Base-by-base conservation (phyloP, 1,284 basidiomycete genomes). In the Leccinum subatratum region DNA sequence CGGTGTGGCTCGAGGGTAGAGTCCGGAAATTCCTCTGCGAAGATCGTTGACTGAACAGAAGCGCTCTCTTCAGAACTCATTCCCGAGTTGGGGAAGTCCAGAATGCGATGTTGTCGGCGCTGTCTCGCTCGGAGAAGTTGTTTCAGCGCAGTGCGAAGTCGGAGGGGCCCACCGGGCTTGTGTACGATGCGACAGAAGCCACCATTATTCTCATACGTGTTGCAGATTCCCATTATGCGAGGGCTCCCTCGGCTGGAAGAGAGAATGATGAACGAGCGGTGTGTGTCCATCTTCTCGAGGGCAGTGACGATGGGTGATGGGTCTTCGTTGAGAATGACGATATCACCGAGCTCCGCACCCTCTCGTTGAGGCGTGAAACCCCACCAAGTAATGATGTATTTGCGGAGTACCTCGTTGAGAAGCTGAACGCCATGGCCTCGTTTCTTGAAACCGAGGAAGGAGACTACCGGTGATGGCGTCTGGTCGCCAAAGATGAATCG, bases 91-190 rank as follows among this genome's bases (percentile, higher is more conserved):
- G 65, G 34, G 16, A 68, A 70, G 42, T 63, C 70, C 16, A 66
- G 59, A 1, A 68, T 64, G 56, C 74, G 77, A 32, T 74, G 70
- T 57, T 70, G 77, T 63, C 67, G 76, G 45, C 77, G 74, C 30
- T 79, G 77, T 60, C 69, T 67, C 70, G 87, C 85, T 70, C 91
- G 86, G 28, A 93, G 74, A 70, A 88, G 89, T n/a, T 90, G 84
- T 73, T 88, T 88, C 63, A 96, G 80, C 6, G 89, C 85, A 16
- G 83, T 76, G 42, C 88, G 85, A 64, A 97, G 81, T 37, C 90
- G 87, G 62, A 86, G 86, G 0, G 95, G 95, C 1, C 95, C 94
- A 32, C 89, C 89, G 3, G 95, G 95, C 77, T 98, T 98, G 83
- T 91, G 93, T 25, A 96, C 79, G 48, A 95, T 82, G 16, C 93